These are phyloP conservation scores for Monosporozyma unispora DNA, from an alignment of 805 yeast species.

Conservation along the genomic window DNA sequence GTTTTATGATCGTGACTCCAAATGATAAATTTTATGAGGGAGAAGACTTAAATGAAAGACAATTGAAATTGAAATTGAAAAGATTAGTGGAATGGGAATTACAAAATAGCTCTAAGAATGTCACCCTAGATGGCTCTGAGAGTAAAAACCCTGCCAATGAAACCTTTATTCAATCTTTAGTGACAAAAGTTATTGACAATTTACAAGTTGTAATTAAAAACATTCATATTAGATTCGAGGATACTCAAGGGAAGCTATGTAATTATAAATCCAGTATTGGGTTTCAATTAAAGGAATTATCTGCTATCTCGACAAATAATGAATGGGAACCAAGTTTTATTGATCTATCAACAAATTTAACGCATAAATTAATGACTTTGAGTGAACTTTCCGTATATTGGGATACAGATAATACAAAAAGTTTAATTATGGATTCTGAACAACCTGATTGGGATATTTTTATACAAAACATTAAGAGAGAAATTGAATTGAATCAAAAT, in stretches of 20 bases:
- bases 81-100: conserved; percentile 57
- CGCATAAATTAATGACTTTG: conserved; percentile 70
- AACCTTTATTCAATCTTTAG: conserved; percentile 74
- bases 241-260: conserved; percentile 55
- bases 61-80: conserved; percentile 57
- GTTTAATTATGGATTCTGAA: not conserved
- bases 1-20: conserved; percentile 74
- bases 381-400: conserved; percentile 72
- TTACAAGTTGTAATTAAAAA: conserved; percentile 83
- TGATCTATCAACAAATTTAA: conserved; percentile 52
- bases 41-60: conserved; percentile 48
- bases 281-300: conserved; percentile 69
- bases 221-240: conserved; percentile 90
- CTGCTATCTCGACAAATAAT: conserved; percentile 84
- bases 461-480: not conserved
- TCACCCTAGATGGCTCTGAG: not conserved
- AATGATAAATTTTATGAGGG: conserved; percentile 34
- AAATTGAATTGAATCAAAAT: not conserved
- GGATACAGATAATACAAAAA: conserved; percentile 52
- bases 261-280: conserved; percentile 77
- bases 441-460: not conserved
- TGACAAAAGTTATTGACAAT: conserved; percentile 87
- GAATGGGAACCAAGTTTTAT: conserved; percentile 82
- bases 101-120: conserved; percentile 6
- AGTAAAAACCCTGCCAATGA: conserved; percentile 51